Evolutionary conservation across 305 asterid genomes (phyloP).

Genomic region (Fraxinus xanthoxyloides): DNA sequence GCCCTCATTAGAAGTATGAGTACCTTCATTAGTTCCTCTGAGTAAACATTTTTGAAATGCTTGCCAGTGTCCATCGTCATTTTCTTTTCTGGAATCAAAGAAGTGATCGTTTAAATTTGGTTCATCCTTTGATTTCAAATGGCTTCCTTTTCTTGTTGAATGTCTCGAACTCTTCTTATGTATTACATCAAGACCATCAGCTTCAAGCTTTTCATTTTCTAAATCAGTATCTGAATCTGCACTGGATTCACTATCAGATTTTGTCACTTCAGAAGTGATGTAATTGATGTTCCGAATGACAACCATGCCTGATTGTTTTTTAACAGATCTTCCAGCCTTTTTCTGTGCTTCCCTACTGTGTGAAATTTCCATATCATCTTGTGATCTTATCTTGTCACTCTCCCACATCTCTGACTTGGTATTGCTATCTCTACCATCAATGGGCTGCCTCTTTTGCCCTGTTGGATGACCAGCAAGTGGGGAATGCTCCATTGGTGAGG

Average conservation of each 20-base stretch:
- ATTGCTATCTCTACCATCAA: conserved; percentile 50
- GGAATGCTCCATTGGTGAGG: conserved; percentile 57
- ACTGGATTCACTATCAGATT: conserved; percentile 38
- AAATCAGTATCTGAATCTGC: conserved; percentile 41
- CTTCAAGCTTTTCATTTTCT: conserved; percentile 39
- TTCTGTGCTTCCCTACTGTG: conserved; percentile 34
- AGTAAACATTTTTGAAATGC: conserved; percentile 83
- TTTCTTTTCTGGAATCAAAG: conserved; percentile 41
- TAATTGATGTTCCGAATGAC: conserved; percentile 55
- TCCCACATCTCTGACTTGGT: conserved; percentile 44
- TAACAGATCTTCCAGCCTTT: conserved; percentile 42
- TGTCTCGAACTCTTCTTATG: conserved; percentile 37
- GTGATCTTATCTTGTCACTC: conserved; percentile 23
- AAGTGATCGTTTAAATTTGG: conserved; percentile 27
- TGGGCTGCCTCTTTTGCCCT: conserved; percentile 46
- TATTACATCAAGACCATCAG: conserved; percentile 31
- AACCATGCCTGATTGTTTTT: conserved; percentile 48
- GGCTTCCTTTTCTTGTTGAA: conserved; percentile 48
- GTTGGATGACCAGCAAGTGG: conserved; percentile 39
- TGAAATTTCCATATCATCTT: conserved; percentile 48
- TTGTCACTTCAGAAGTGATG: conserved; percentile 44
- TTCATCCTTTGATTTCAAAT: conserved; percentile 35
- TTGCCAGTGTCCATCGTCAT: conserved; percentile 76
- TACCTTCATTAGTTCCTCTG: conserved; percentile 60
- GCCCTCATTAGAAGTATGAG: conserved; percentile 35